Conservation (phyloP, 495 filamentous ascomycete genomes). For the Trichoderma asperelloides region DNA sequence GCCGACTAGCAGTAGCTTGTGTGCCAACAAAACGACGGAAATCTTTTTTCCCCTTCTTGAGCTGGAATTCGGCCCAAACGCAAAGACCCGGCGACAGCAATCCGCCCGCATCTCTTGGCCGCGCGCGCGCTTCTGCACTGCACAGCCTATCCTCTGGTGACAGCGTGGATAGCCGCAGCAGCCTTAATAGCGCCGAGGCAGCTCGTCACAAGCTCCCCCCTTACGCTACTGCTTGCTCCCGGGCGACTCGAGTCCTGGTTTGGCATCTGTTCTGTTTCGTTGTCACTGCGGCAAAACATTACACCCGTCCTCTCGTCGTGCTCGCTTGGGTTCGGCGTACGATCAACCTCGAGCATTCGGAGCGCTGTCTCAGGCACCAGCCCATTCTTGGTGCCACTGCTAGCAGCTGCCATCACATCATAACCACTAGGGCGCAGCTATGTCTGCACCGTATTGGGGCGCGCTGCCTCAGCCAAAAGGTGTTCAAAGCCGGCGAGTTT, state of each 20-base stretch:
- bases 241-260: neutral
- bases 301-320: neutral
- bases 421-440: slow-evolving; percentile 22
- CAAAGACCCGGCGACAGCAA: neutral
- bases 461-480: slow-evolving; percentile 30
- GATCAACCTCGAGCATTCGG: neutral
- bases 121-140: neutral
- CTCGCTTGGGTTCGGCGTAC: neutral
- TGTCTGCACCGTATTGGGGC: slow-evolving; percentile 36
- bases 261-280: neutral
- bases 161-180: neutral
- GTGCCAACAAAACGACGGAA: neutral
- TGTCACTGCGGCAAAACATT: neutral
- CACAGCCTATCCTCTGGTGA: neutral
- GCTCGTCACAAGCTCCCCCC: neutral
- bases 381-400: neutral
- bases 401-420: slow-evolving; percentile 13
- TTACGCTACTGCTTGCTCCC: neutral
- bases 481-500: slow-evolving; percentile 32
- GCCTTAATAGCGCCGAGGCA: neutral
- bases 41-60: neutral
- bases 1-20: neutral
- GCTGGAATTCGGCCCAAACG: neutral
- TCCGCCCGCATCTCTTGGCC: neutral
- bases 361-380: neutral